A percentile compares a stretch with the other conserved stretches of the same genome.
phyloP scores from a whole-genome alignment of 2,329 filamentous ascomycete species.

The Microsporum ferrugineum region DNA sequence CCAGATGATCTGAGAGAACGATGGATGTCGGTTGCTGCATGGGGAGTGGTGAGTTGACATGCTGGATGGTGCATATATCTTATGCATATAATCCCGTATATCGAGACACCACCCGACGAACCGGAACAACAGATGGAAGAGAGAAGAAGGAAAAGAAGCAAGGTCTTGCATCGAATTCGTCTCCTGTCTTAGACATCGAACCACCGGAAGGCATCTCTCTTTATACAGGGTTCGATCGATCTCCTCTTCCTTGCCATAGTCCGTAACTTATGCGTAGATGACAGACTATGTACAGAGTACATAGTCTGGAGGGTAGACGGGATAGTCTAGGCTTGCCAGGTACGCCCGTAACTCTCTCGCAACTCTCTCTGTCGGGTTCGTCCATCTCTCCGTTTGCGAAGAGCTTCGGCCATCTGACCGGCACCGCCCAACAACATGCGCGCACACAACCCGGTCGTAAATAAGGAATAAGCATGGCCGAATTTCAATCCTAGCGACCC shows the following conservation, averaged over 20 bases:
- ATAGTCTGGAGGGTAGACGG: background rate
- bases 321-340: background rate
- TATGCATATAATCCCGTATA: background rate
- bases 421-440: too few species aligned
- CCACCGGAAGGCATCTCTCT: background rate
- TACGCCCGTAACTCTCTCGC: background rate
- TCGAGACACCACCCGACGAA: background rate
- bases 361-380: background rate
- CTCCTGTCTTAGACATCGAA: background rate
- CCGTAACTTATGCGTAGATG: too few species aligned
- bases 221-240: background rate
- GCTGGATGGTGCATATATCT: background rate
- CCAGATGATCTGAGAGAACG: background rate
- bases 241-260: background rate
- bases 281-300: too few species aligned
- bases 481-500: background rate
- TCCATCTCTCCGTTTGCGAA: background rate
- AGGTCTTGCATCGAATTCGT: background rate
- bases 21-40: background rate
- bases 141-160: slow-evolving; percentile 9
- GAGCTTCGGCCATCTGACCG: background rate
- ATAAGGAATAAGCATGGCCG: background rate
- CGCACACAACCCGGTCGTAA: background rate
- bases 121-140: background rate
- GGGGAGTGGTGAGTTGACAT: too few species aligned